Base-by-base conservation (phyloP, 768 basidiomycete species). In the Kwoniella newhampshirensis region DNA sequence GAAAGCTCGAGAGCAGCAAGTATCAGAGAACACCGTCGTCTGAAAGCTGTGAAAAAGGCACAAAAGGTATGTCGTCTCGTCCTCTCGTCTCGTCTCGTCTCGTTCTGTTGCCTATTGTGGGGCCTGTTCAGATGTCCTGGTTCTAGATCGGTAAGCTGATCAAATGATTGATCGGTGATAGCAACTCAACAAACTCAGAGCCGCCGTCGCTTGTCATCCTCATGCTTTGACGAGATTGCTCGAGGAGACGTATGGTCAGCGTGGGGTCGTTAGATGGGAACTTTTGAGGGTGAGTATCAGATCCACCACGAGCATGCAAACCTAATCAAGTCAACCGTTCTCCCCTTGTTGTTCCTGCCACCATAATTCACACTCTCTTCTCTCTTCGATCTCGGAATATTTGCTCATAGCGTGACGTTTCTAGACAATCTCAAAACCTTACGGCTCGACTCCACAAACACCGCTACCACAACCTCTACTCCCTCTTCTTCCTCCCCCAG, bases 191-290 rank as follows among this genome's bases (percentile, higher is more conserved):
- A 35, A 56, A 17, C 52, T 73, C 1, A 50, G 62, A 18, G 68
- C 68, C 8, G 71, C 71, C 7, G 66, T 68, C 3, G 62, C 64
- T 20, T 62, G 58, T 49, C 66, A 70, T 53, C 66, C 64, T 3
- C 71, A 73, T 64, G 71, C 68, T 4, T 43, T 70, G 18, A 12
- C 25, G 9, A 50, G 71, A 23, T 28, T 70, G 27, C 26, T 73
- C 5, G 64, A 70, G 40, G 63, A 64, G 15, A 41, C 40, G 0
- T 73, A 70, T 49, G 71, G 65, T 0, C 66, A 53, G 17, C 52
- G 61, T 40, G 68, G 66, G 17, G n/a, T 39, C 8, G 30, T 53
- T 0, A 48, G 68, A 30, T 65, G 61, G 51, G 44, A 56, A 5
- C 28, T 62, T 25, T 37, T 72, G 20, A 35, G 45, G 21, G 70